These are phyloP conservation scores for Botrytis porri DNA, from an alignment of 2,329 filamentous ascomycete genomes.

Conservation along the genomic window DNA sequence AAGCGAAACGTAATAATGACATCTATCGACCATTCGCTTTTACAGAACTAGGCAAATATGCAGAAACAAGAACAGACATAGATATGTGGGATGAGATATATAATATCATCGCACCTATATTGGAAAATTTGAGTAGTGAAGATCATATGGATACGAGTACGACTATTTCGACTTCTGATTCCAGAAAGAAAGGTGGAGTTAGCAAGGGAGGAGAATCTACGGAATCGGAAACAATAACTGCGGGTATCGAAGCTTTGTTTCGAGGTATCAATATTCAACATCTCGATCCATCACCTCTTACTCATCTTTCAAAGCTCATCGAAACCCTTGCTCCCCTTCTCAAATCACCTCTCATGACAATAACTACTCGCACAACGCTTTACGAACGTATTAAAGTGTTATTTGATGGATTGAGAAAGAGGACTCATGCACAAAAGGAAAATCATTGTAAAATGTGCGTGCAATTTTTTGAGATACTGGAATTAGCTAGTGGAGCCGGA, in stretches of 20 bases:
- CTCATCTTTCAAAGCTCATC: slow-evolving; percentile 33
- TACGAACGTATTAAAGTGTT: slow-evolving; percentile 36
- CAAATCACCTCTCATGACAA: slow-evolving; percentile 33
- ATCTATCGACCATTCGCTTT: slow-evolving; percentile 76
- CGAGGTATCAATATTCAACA: slow-evolving; percentile 35
- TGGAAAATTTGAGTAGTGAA: slow-evolving; percentile 53
- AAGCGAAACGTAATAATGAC: slow-evolving; percentile 90
- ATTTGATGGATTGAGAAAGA: slow-evolving; percentile 35
- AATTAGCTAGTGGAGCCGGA: slow-evolving; percentile 35
- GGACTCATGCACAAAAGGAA: slow-evolving; percentile 25
- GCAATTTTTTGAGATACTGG: slow-evolving; percentile 32
- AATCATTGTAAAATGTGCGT: slow-evolving; percentile 29
- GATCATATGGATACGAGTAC: slow-evolving; percentile 53
- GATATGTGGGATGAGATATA: slow-evolving; percentile 67
- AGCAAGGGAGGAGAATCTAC: slow-evolving; percentile 30
- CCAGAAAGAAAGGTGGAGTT: slow-evolving; percentile 27
- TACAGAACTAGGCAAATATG: slow-evolving; percentile 67
- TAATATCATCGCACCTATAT: slow-evolving; percentile 58
- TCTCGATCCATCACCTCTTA: slow-evolving; percentile 28
- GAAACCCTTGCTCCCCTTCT: slow-evolving; percentile 29
- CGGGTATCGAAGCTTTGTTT: slow-evolving; percentile 36
- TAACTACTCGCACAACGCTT: slow-evolving; percentile 32
- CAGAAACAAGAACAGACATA: slow-evolving; percentile 63
- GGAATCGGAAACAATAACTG: slow-evolving; percentile 35
- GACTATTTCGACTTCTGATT: slow-evolving; percentile 8